phyloP scores from a whole-genome alignment of 2,329 filamentous ascomycete genomes.

The Furcasterigmium furcatum region DNA sequence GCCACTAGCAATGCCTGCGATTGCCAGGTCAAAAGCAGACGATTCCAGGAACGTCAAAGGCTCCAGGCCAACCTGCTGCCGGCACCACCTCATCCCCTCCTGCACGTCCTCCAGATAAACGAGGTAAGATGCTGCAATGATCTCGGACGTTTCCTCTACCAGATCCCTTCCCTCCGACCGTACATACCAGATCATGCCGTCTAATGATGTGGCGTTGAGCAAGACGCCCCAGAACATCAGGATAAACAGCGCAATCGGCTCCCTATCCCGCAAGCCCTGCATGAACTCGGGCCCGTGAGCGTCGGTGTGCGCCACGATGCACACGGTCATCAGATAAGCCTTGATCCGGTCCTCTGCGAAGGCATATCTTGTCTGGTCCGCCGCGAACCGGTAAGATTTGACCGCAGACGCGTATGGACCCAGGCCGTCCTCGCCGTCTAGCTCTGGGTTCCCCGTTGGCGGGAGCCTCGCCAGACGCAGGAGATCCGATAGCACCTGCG shows the following conservation, averaged over 20 bases:
- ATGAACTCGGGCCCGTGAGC: slow-evolving; percentile 26
- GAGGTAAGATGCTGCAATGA: background rate
- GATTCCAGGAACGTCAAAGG: too few species aligned
- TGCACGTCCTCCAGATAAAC: background rate
- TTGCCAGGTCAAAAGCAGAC: too few species aligned
- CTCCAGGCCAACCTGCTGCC: background rate
- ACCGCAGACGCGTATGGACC: background rate
- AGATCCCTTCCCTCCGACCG: background rate
- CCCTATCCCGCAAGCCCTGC: slow-evolving; percentile 19
- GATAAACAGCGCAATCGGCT: slow-evolving; percentile 31
- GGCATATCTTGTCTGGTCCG: slow-evolving; percentile 13
- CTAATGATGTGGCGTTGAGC: slow-evolving; percentile 13
- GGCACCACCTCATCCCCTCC: slow-evolving; percentile 1
- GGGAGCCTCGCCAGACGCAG: background rate
- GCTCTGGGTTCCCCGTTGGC: background rate
- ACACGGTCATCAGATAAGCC: slow-evolving; percentile 25
- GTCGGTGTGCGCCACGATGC: slow-evolving; percentile 16
- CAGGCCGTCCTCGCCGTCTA: too few species aligned
- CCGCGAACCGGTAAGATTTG: background rate
- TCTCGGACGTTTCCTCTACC: background rate
- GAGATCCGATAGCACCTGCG: background rate
- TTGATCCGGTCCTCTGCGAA: slow-evolving; percentile 24
- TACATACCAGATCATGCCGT: background rate
- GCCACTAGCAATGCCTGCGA: too few species aligned
- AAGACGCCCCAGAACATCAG: slow-evolving; percentile 33